Evolutionary conservation across 2,329 filamentous ascomycete species (phyloP).

Genomic region (Botrytis elliptica): DNA sequence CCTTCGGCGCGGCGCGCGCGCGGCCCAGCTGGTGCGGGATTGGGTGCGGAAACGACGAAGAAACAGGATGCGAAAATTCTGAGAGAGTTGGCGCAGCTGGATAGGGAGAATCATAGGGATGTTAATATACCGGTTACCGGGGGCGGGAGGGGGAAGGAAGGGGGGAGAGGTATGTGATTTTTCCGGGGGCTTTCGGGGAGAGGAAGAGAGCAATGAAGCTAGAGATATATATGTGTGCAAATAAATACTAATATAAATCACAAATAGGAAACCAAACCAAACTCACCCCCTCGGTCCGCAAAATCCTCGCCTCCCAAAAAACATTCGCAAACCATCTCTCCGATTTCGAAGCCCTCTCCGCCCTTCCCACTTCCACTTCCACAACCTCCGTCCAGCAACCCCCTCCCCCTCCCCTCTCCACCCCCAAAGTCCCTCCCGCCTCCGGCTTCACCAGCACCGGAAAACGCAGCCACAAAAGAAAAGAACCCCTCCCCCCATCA

Average conservation of each 20-base stretch:
- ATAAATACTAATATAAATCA: not conserved
- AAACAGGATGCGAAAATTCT: conserved; percentile 78
- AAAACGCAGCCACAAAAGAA: conserved; percentile 25
- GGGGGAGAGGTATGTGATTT: conserved; percentile 35
- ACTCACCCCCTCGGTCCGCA: conserved; percentile 57
- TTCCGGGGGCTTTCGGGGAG: rapidly evolving
- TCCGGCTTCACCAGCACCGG: conserved; percentile 32
- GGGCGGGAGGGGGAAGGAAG: conserved; percentile 46
- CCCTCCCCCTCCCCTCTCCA: conserved; percentile 28
- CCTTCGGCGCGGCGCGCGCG: conserved; percentile 64
- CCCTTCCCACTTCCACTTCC: conserved; percentile 43
- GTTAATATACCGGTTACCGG: conserved; percentile 66
- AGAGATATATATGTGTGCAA: not conserved
- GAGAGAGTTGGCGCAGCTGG: conserved; percentile 78
- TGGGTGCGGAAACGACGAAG: conserved; percentile 63
- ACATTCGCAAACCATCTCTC: conserved; percentile 81
- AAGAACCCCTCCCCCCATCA: not conserved
- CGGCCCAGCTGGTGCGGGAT: conserved; percentile 48
- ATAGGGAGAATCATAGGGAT: conserved; percentile 75
- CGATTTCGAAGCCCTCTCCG: conserved; percentile 66
- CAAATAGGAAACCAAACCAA: conserved; percentile 36
- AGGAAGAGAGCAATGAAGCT: not conserved
- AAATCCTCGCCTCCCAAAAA: conserved; percentile 77
- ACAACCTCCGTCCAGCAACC: conserved; percentile 29
- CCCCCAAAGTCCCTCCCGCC: conserved; percentile 25